These are phyloP conservation scores for Mucor irregularis DNA, from an alignment of 371 early-diverging fungal species.

Conservation along the genomic window DNA sequence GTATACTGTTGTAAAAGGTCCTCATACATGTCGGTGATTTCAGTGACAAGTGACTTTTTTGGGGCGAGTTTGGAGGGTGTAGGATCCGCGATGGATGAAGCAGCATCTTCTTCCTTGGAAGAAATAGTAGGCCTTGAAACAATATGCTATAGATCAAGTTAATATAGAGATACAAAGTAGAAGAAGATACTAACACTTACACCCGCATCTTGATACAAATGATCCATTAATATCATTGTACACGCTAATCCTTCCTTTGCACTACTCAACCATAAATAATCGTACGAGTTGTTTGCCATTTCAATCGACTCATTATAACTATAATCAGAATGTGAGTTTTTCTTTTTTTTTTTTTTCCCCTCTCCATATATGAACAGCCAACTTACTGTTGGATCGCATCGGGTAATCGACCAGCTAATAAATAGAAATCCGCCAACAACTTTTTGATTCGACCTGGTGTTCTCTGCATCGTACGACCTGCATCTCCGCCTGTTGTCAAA, in stretches of 20 bases:
- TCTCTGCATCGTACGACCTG: constrained; percentile 59
- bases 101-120: constrained; percentile 3
- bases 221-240: constrained; percentile 60
- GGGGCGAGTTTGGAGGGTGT: background rate
- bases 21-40: constrained; percentile 57
- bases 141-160: constrained; percentile 19
- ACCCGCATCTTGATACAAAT: constrained; percentile 65
- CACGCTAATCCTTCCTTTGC: constrained; percentile 76
- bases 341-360: background rate
- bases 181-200: constrained; percentile 3
- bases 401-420: constrained; percentile 78
- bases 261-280: constrained; percentile 80
- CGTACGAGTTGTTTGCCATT: constrained; percentile 61
- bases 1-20: constrained; percentile 44
- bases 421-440: constrained; percentile 74
- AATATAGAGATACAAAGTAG: background rate
- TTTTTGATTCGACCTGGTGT: constrained; percentile 80
- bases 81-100: background rate
- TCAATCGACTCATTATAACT: constrained; percentile 76
- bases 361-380: too few relatives aligned
- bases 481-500: constrained; percentile 56
- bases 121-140: constrained; percentile 12
- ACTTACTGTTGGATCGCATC: constrained; percentile 70
- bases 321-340: background rate
- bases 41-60: constrained; percentile 22